phyloP scores from a whole-genome alignment of 208 protist genomes.

The Trypanosoma mega region DNA sequence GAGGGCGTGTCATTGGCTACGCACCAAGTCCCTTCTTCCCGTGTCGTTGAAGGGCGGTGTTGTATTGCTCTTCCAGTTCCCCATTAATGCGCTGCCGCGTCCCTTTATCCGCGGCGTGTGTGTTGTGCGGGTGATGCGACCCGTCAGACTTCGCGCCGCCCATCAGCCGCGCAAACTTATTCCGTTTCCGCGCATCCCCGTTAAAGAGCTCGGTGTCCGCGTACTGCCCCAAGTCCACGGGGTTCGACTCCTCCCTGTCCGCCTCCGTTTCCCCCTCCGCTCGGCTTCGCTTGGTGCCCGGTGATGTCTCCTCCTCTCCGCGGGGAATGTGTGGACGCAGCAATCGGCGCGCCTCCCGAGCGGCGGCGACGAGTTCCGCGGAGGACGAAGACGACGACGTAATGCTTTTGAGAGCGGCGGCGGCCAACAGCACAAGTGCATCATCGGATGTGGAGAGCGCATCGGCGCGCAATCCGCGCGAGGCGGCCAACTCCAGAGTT shows the following conservation, averaged over 20 bases:
- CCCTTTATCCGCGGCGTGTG: slow-evolving; percentile 36
- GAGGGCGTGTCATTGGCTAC: slow-evolving; percentile 17
- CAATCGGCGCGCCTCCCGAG: slow-evolving; percentile 44
- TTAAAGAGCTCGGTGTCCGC: slow-evolving; percentile 48
- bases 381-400: slow-evolving; percentile 22
- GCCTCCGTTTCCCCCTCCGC: slow-evolving; percentile 9
- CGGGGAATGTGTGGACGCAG: slow-evolving; percentile 32
- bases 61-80: slow-evolving; percentile 67
- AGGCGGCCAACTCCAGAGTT: slow-evolving; percentile 6
- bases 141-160: slow-evolving; percentile 56
- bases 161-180: slow-evolving; percentile 83
- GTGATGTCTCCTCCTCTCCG: not conserved
- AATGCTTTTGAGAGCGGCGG: slow-evolving; percentile 42
- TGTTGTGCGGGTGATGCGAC: slow-evolving; percentile 34
- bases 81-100: slow-evolving; percentile 58
- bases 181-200: slow-evolving; percentile 46
- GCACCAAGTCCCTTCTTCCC: slow-evolving; percentile 79
- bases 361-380: slow-evolving; percentile 12
- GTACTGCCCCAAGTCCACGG: slow-evolving; percentile 75
- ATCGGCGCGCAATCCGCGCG: slow-evolving; percentile 13
- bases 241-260: not conserved
- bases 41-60: slow-evolving; percentile 52
- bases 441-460: slow-evolving; percentile 20
- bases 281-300: slow-evolving; percentile 23
- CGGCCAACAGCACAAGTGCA: slow-evolving; percentile 39